Conservation (phyloP, 371 early-diverging fungal species). For the Apophysomyces ossiformis region DNA sequence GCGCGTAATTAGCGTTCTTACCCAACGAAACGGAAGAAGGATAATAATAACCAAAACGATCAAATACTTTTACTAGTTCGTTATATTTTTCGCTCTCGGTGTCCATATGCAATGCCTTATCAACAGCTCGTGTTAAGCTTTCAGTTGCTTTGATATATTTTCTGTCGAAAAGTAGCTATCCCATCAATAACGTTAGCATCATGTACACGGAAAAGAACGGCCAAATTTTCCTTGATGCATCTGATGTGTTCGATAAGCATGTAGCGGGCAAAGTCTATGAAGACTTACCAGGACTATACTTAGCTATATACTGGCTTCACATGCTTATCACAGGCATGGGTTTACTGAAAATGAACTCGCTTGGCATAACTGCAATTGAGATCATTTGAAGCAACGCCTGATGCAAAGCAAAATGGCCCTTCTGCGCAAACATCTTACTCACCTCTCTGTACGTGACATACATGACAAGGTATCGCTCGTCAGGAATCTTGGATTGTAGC, state of each 20-base stretch:
- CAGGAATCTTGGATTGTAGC: neutral
- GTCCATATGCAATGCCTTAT: neutral
- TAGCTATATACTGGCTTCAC: no score
- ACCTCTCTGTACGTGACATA: constrained; percentile 2
- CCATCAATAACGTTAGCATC: neutral
- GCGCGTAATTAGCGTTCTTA: neutral
- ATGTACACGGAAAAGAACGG: no score
- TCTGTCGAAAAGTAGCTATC: neutral
- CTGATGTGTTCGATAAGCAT: no score
- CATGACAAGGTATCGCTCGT: neutral
- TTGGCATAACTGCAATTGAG: no score
- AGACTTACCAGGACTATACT: no score
- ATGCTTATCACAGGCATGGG: no score
- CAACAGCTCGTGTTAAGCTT: neutral
- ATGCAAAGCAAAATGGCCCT: no score
- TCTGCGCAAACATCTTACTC: neutral
- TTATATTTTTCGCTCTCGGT: neutral
- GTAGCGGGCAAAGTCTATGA: no score
- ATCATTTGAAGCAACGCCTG: no score
- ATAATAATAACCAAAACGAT: neutral
- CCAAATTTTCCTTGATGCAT: no score
- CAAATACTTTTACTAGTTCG: neutral
- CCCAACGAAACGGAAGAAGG: neutral
- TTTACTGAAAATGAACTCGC: no score
- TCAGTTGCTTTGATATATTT: neutral